phyloP scores from a whole-genome alignment of 805 yeast species.

The Saturnispora zaruensis region DNA sequence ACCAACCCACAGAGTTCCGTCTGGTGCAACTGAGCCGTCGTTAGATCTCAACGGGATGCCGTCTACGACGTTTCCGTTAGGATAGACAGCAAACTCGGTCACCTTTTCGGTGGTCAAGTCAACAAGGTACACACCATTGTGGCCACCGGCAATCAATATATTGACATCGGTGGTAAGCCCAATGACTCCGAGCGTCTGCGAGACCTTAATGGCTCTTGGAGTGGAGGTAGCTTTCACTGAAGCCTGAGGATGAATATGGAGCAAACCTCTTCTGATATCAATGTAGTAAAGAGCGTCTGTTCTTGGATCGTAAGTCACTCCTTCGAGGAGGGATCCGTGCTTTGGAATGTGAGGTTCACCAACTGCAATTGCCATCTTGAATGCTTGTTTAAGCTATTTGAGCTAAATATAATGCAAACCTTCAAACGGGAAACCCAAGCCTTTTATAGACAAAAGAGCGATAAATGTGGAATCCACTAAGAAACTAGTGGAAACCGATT shows the following conservation, averaged over 20 bases:
- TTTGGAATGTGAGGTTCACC: slow-evolving; percentile 21
- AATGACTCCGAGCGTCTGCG: slow-evolving; percentile 59
- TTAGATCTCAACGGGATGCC: slow-evolving; percentile 49
- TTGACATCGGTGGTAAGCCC: slow-evolving; percentile 53
- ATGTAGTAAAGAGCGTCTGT: slow-evolving; percentile 46
- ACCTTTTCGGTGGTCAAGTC: slow-evolving; percentile 34
- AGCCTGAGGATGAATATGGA: slow-evolving; percentile 15
- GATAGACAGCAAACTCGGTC: slow-evolving; percentile 31
- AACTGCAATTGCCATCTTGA: slow-evolving; percentile 3
- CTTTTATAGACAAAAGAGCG: not conserved
- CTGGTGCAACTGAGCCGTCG: slow-evolving; percentile 74
- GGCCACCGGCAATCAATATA: slow-evolving; percentile 51
- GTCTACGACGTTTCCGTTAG: slow-evolving; percentile 28
- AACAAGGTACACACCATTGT: slow-evolving; percentile 54
- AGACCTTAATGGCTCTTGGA: slow-evolving; percentile 26
- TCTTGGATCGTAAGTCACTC: slow-evolving; percentile 51
- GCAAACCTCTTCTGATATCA: slow-evolving; percentile 36
- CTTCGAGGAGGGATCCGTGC: slow-evolving; percentile 50
- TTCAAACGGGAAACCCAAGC: not conserved
- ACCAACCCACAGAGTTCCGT: slow-evolving; percentile 75
- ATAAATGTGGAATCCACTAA: not conserved
- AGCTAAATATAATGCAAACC: not conserved
- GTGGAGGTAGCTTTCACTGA: slow-evolving; percentile 21
- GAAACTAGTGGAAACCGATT: not conserved
- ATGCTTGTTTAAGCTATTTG: not conserved